Evolutionary conservation across 345 rosid genomes (phyloP), one percentile per base, ranked within the genome.

Genomic region (Melaleuca alternifolia): DNA sequence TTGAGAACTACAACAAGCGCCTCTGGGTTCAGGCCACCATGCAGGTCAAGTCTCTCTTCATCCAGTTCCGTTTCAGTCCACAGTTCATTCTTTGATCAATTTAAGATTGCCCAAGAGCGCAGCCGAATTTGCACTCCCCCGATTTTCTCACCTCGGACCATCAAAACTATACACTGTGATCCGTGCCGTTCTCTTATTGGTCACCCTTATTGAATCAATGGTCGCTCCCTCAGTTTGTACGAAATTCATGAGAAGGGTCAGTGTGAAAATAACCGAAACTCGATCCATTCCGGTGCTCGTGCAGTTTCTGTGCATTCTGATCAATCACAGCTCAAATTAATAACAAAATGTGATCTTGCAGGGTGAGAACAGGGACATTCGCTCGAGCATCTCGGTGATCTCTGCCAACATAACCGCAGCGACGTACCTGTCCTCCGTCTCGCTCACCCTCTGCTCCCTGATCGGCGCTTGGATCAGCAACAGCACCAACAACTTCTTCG

Each of bases 391-490:
- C 15, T 82, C 88, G 0, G 97, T 95, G 50, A 89, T 95, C 10
- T 84, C 92, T 1, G 87, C 93, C 30, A 95, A 93, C 89, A 89
- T 87, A 56, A 89, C 95, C 10, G 94, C 96, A 20, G 92, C 98
- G 86, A 95, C 97, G 1, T 94, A 87, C 86, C 88, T 95, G 75
- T 90, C 92, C 5, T 87, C 99, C 51, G 86, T 95, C 65, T 91
- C 95, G 88, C 88, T 96, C 54, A 92, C 96, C 20, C 87, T 96
- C 28, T 90, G 98, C 89, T 96, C 97, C 83, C 89, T 96, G 0
- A 94, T 96, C 37, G 99, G 98, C 52, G 95, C 96, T 10, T 96
- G 98, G 99, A 92, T 95, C 8, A 94, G 94, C 26, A 90, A 89
- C 51, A 90, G 92, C 6, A 86, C 87, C 51, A 90, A 89, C 10